Conservation (phyloP, 148 eudicot genomes). For the Vaccinium corymbosum region DNA sequence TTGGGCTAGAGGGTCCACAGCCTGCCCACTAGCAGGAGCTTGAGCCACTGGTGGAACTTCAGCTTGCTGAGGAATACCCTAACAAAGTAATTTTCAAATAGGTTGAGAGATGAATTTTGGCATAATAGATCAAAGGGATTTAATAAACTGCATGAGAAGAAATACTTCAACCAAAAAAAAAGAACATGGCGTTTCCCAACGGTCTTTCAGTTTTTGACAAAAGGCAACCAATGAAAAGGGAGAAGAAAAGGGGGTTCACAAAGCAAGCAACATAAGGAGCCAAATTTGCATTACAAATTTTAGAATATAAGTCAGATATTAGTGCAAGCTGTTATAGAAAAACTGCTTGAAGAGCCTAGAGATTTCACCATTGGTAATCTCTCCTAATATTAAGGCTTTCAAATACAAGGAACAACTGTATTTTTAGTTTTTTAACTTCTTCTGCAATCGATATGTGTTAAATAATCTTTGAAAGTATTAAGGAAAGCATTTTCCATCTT, state of each 20-base stretch:
- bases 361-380: not conserved
- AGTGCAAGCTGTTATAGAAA: not conserved
- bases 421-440: not conserved
- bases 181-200: not conserved
- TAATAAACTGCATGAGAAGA: not conserved
- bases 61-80: constrained; percentile 87
- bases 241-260: not conserved
- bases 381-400: not conserved
- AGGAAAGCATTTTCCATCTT: not conserved
- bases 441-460: not conserved
- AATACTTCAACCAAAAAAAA: constrained; percentile 5
- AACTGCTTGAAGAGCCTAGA: not conserved
- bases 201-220: not conserved
- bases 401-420: not conserved
- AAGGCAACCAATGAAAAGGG: not conserved
- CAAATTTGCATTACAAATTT: not conserved
- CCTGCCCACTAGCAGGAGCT: constrained; percentile 44
- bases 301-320: not conserved
- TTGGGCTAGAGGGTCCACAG: constrained; percentile 47
- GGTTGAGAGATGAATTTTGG: not conserved
- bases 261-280: not conserved
- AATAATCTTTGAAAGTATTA: not conserved
- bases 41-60: constrained; percentile 60
- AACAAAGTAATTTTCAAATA: not conserved
- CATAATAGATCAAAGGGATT: not conserved